A percentile compares a stretch with the other conserved stretches of the same genome.
These are phyloP conservation scores for Monosporozyma unispora DNA, from an alignment of 805 yeast species.

Conservation along the genomic window DNA sequence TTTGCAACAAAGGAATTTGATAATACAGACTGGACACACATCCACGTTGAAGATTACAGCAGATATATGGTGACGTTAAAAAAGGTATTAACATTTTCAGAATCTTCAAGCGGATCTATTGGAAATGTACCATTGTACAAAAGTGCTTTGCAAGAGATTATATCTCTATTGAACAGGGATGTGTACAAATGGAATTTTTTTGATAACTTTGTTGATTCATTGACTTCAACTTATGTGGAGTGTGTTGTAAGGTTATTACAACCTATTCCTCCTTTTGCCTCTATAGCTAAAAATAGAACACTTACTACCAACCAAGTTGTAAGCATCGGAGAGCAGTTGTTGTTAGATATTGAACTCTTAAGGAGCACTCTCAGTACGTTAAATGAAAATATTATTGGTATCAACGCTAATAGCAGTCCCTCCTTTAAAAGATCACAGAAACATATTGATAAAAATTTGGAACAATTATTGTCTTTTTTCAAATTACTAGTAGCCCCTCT, in stretches of 20 bases:
- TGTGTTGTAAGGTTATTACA: slow-evolving; percentile 48
- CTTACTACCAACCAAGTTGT: slow-evolving; percentile 22
- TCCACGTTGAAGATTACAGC: slow-evolving; percentile 63
- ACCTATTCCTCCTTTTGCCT: slow-evolving; percentile 55
- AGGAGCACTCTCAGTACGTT: slow-evolving; percentile 39
- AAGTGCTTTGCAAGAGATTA: slow-evolving; percentile 29
- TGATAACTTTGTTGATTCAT: slow-evolving; percentile 63
- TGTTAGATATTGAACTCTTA: slow-evolving; percentile 60
- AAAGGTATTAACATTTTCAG: slow-evolving; percentile 28
- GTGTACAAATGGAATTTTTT: slow-evolving; percentile 63
- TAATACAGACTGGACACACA: slow-evolving; percentile 64
- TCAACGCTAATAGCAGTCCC: slow-evolving; percentile 11
- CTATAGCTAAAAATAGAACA: slow-evolving; percentile 10
- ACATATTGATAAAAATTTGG: slow-evolving; percentile 20
- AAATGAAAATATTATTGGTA: slow-evolving; percentile 15
- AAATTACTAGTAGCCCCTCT: slow-evolving; percentile 26
- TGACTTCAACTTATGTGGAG: slow-evolving; percentile 46
- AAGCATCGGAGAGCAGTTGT: slow-evolving; percentile 64
- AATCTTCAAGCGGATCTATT: slow-evolving; percentile 19
- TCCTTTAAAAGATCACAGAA: slow-evolving; percentile 21
- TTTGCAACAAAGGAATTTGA: slow-evolving; percentile 78
- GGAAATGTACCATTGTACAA: slow-evolving; percentile 28
- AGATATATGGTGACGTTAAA: slow-evolving; percentile 56
- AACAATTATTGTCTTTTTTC: slow-evolving; percentile 13
- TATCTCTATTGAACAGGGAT: slow-evolving; percentile 57